Evolutionary conservation across 1,139 yeast genomes (phyloP).

Genomic region (Debaryomyces subglobosus): DNA sequence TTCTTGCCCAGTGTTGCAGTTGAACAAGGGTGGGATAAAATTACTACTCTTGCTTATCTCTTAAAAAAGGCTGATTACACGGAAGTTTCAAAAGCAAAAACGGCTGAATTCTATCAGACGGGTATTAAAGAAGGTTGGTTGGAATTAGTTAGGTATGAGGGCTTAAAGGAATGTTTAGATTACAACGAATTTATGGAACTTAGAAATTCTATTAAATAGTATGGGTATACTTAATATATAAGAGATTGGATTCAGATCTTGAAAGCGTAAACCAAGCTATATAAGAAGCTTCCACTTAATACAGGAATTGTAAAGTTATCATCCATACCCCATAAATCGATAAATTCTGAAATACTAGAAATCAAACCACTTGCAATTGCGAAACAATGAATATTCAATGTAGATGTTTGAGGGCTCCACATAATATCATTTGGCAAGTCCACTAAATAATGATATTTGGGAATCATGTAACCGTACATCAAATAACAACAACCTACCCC

Average conservation of each 20-base stretch:
- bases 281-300: slow-evolving; percentile 69
- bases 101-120: slow-evolving; percentile 28
- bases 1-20: slow-evolving; percentile 87
- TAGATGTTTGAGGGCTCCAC: slow-evolving; percentile 70
- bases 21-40: slow-evolving; percentile 85
- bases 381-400: slow-evolving; percentile 51
- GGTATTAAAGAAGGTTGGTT: slow-evolving; percentile 42
- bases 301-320: slow-evolving; percentile 95
- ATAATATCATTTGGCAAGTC: slow-evolving; percentile 56
- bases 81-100: slow-evolving; percentile 19
- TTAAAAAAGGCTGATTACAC: slow-evolving; percentile 66
- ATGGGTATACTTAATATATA: neutral
- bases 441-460: slow-evolving; percentile 49
- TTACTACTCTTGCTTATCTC: slow-evolving; percentile 69
- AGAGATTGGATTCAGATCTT: slow-evolving; percentile 9
- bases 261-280: slow-evolving; percentile 38
- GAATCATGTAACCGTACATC: slow-evolving; percentile 73
- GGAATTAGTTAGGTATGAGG: slow-evolving; percentile 41
- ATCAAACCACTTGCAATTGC: slow-evolving; percentile 73
- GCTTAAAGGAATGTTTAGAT: slow-evolving; percentile 32
- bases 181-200: slow-evolving; percentile 30
- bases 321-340: slow-evolving; percentile 74
- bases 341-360: slow-evolving; percentile 87
- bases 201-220: slow-evolving; percentile 12
- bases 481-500: slow-evolving; percentile 69